These are phyloP conservation scores for Zygotorulaspora mrakii DNA, from an alignment of 1,139 yeast species.

Conservation along the genomic window DNA sequence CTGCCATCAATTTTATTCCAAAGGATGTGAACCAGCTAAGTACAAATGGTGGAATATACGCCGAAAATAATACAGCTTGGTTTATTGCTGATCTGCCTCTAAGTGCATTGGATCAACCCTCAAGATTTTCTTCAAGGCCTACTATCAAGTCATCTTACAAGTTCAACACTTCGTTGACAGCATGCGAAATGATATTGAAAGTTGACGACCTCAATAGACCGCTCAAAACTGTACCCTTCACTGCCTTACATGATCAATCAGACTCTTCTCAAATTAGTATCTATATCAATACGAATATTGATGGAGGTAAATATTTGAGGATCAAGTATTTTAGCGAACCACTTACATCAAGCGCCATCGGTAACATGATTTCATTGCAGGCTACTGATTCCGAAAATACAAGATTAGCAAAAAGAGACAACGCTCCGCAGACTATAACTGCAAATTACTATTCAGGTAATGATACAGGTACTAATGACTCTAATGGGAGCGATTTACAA, in stretches of 20 bases:
- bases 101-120: constrained; percentile 18
- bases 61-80: constrained; percentile 28
- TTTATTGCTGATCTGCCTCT: constrained; percentile 33
- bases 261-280: constrained; percentile 22
- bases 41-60: constrained; percentile 29
- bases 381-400: constrained; percentile 3
- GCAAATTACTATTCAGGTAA: constrained; percentile 7
- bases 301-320: constrained; percentile 32
- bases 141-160: constrained; percentile 15
- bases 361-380: constrained; percentile 8
- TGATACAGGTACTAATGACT: constrained; percentile 4
- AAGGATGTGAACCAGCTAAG: constrained; percentile 18
- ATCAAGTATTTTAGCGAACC: constrained; percentile 24
- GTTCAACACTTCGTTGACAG: constrained; percentile 22
- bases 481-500: neutral
- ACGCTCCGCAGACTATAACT: constrained; percentile 6
- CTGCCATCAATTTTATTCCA: constrained; percentile 23
- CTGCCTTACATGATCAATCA: constrained; percentile 28
- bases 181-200: constrained; percentile 25
- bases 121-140: constrained; percentile 25
- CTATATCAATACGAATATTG: constrained; percentile 23
- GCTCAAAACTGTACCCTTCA: constrained; percentile 20
- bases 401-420: constrained; percentile 8
- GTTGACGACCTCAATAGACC: constrained; percentile 30
- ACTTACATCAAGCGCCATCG: constrained; percentile 14